Base-by-base conservation (phyloP, 2,329 filamentous ascomycete species). In the Aspergillus costaricaensis region DNA sequence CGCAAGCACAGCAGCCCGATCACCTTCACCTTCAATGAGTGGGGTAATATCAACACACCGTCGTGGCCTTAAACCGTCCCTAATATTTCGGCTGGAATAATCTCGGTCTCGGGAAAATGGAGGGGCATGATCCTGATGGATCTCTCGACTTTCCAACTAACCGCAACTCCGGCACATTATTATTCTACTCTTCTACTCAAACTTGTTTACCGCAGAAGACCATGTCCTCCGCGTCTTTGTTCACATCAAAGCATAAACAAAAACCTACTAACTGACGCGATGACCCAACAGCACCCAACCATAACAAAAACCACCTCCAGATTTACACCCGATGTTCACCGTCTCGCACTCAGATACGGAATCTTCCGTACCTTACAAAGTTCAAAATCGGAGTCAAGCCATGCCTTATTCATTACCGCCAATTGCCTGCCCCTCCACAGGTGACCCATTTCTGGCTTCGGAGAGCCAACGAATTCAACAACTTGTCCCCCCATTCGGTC, bases 71-170 rank as follows among this genome's bases (percentile, higher is more conserved):
- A 49, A 38, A 57, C 47, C 47, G 27, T 50, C 39, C 38, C 50
- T 51, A 61, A 58, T 51, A 47, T 47, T 58, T 48, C 58, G 53
- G 21, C 49, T 23, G 49, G 51, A 36, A 47, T 53, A 43, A 49
- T 59, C 48, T 62, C 39, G 57, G 52, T 39, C 32, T 55, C 58
- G 50, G 58, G 39, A 32, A 50, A 60, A 60, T 49, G 39, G 61
- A 60, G 61, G 55, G 61, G 58, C 55, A 19, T 59, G 50, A 43
- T 52, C 36, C 36, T 57, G 49, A 57, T 57, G 44, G 43, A 55
- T 52, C 59, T 47, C 32, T 57, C 50, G 53, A 53, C 25, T 21
- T 21, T 44, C 32, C 49, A 61, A 41, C 14, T 58, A 32, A 48
- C 19, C 48, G 48, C 39, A 39, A 47, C 52, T 41, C 23, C 30